Evolutionary conservation across 192 early-diverging fungal genomes (phyloP).

Genomic region (Coemansia guatemalensis): DNA sequence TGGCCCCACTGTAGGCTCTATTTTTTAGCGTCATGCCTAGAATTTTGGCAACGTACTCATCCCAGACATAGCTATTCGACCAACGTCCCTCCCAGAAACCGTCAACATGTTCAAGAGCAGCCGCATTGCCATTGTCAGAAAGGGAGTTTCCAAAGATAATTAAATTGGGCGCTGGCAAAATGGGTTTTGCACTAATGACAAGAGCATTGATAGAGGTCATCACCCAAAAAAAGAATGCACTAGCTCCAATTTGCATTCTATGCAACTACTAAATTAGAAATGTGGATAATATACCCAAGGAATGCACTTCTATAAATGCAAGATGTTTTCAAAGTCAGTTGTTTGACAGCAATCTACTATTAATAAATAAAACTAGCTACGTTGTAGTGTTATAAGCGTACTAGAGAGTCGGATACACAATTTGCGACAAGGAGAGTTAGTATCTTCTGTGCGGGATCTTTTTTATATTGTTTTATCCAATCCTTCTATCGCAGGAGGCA

Average conservation of each 20-base stretch:
- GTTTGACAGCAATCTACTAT: too few species aligned
- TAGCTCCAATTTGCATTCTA: conserved; percentile 12
- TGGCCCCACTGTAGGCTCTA: conserved; percentile 39
- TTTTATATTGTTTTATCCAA: too few species aligned
- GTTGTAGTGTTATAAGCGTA: too few species aligned
- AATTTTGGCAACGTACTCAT: conserved; percentile 44
- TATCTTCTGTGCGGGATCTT: too few species aligned
- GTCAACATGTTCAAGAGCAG: not conserved
- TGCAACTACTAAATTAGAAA: not conserved
- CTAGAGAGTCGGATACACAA: too few species aligned
- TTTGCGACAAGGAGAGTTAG: too few species aligned
- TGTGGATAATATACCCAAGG: too few species aligned
- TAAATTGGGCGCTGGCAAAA: conserved; percentile 21
- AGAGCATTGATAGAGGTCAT: conserved; percentile 23
- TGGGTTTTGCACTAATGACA: conserved; percentile 20
- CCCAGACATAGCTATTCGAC: conserved; percentile 47
- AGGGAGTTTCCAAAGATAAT: conserved; percentile 53
- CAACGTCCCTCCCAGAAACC: conserved; percentile 46
- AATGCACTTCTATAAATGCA: too few species aligned
- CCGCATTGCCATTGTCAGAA: conserved; percentile 37
- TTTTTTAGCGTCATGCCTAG: conserved; percentile 40
- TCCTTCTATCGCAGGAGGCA: too few species aligned
- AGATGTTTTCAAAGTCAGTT: too few species aligned
- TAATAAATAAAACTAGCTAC: too few species aligned
- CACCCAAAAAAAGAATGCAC: conserved; percentile 18